These are phyloP conservation scores for Pseudoscleropodium purum DNA, from an alignment of 225 moss, liverwort and hornwort species.

Conservation along the genomic window DNA sequence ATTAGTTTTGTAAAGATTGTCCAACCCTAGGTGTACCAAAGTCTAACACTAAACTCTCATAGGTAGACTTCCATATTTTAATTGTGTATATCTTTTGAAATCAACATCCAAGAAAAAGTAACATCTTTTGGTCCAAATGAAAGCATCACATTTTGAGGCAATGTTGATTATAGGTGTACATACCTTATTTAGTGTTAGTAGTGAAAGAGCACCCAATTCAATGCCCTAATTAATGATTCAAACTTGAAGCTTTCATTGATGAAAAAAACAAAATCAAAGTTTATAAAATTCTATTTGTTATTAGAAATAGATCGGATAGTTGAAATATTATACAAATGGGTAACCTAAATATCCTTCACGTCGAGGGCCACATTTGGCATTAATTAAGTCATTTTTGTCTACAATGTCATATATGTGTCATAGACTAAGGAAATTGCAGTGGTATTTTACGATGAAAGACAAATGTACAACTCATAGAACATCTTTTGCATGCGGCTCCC, in stretches of 20 bases:
- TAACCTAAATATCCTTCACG: not conserved
- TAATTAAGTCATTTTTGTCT: not conserved
- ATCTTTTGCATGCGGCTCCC: no score
- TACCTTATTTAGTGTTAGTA: not conserved
- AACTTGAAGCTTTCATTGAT: not conserved
- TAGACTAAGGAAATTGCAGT: no score
- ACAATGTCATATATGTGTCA: not conserved
- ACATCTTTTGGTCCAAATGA: not conserved
- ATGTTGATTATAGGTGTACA: not conserved
- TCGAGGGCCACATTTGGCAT: not conserved
- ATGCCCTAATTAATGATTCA: not conserved
- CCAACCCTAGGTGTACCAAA: not conserved
- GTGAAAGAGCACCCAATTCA: not conserved
- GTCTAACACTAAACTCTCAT: no score
- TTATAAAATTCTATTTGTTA: not conserved
- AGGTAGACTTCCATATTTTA: not conserved
- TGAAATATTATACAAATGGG: not conserved
- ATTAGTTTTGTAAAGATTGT: not conserved
- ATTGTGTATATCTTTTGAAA: not conserved
- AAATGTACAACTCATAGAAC: no score
- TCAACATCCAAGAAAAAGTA: not conserved
- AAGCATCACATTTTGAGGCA: not conserved
- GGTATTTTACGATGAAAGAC: no score
- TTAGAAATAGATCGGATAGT: not conserved
- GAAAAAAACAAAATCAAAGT: no score